Evolutionary conservation across 2,329 filamentous ascomycete species (phyloP).

Genomic region (Knufia fluminis): DNA sequence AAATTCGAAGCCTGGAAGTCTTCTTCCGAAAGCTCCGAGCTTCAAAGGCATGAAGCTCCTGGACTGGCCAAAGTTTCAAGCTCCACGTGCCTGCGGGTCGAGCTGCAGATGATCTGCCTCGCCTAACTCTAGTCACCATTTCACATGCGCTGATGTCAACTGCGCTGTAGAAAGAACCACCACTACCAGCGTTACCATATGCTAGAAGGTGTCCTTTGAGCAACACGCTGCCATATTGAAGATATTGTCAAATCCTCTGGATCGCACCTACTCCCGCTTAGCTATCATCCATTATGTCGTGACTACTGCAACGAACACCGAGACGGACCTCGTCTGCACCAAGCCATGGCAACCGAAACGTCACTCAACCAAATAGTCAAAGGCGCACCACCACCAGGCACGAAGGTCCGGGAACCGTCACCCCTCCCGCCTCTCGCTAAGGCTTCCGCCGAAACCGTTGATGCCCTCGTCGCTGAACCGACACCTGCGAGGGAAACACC

Average conservation of each 20-base stretch:
- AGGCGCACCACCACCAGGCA: constrained; percentile 63
- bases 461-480: not conserved
- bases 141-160: constrained; percentile 10
- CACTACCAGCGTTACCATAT: not conserved
- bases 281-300: not conserved
- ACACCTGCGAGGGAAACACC: constrained; percentile 1
- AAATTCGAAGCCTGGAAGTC: no score
- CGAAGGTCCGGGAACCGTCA: constrained; percentile 37
- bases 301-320: not conserved
- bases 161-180: not conserved
- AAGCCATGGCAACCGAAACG: constrained; percentile 49
- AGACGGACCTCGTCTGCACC: no score
- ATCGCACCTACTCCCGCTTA: no score
- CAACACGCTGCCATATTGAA: no score
- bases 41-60: not conserved
- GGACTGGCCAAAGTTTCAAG: not conserved
- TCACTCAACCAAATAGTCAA: constrained; percentile 84
- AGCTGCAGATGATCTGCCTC: not conserved
- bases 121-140: not conserved
- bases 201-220: no score
- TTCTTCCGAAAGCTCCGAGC: no score
- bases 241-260: no score
- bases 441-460: constrained; percentile 9
- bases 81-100: not conserved
- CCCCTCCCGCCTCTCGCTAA: constrained; percentile 27